Percentiles rank a stretch among this genome's conserved stretches.
Conservation (phyloP, 2,329 filamentous ascomycete species). For the Hymenoscyphus repandus region DNA sequence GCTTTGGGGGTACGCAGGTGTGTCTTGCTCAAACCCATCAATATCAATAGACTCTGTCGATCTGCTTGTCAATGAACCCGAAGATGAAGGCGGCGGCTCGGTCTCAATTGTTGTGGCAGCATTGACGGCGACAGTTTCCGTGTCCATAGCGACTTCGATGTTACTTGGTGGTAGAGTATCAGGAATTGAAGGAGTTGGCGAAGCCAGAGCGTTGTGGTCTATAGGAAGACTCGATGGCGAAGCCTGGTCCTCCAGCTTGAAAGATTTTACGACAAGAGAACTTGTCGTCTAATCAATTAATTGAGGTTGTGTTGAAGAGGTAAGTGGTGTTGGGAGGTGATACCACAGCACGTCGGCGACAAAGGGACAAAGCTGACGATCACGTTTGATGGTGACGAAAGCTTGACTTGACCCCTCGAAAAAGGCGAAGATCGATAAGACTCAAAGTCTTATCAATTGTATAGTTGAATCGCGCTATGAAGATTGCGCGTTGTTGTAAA, state of each 20-base stretch:
- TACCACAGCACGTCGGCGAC: too few relatives aligned
- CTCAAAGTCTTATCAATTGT: background rate
- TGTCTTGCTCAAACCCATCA: constrained; percentile 20
- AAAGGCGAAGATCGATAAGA: background rate
- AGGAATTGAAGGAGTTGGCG: too few relatives aligned
- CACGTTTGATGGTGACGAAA: too few relatives aligned
- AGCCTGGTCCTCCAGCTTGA: background rate
- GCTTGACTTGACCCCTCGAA: too few relatives aligned
- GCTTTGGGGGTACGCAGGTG: constrained; percentile 13
- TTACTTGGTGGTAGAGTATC: too few relatives aligned
- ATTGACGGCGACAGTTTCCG: background rate
- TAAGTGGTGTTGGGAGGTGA: constrained; percentile 1
- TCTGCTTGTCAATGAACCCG: constrained; percentile 24
- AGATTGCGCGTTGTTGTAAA: too few relatives aligned
- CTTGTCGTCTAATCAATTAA: background rate
- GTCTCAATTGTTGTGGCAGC: constrained; percentile 7
- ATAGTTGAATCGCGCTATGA: too few relatives aligned
- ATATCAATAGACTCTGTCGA: constrained; percentile 25
- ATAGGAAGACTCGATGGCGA: too few relatives aligned
- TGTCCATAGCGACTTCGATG: too few relatives aligned
- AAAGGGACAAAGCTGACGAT: too few relatives aligned
- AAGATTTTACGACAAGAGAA: background rate
- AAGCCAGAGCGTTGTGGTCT: too few relatives aligned
- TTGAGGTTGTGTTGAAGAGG: background rate
- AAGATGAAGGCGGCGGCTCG: constrained; percentile 15